phyloP scores from a whole-genome alignment of 1,284 basidiomycete species.

The Meripilus lineatus region DNA sequence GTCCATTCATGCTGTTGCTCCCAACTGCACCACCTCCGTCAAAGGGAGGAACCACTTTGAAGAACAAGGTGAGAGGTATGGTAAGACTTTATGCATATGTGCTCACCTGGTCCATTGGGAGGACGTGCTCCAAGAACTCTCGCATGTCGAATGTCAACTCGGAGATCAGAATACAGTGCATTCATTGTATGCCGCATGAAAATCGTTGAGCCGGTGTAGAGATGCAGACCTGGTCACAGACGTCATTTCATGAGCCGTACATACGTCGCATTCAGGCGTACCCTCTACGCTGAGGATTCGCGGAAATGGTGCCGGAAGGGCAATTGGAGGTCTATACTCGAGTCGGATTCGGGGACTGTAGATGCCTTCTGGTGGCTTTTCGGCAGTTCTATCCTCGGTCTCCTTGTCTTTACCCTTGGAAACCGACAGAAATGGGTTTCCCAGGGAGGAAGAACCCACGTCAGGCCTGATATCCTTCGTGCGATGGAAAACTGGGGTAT shows the following conservation, averaged over 20 bases:
- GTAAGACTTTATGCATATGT: no score
- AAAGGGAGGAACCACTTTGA: neutral
- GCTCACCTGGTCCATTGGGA: constrained; percentile 1
- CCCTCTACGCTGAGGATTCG: constrained; percentile 65
- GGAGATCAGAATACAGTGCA: constrained; percentile 64
- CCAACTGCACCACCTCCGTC: neutral
- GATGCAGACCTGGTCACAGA: constrained; percentile 45
- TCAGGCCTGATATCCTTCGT: no score
- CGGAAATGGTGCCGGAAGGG: constrained; percentile 65
- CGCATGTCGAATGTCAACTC: constrained; percentile 44
- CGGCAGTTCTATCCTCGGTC: constrained; percentile 4
- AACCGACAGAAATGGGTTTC: neutral
- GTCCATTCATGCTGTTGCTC: neutral
- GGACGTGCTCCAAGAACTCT: constrained; percentile 23
- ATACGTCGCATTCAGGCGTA: constrained; percentile 22
- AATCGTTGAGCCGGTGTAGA: constrained; percentile 66
- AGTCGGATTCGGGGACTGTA: constrained; percentile 30
- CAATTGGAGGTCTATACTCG: constrained; percentile 58
- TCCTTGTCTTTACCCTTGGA: constrained; percentile 5
- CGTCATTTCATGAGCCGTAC: neutral
- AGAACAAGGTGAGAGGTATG: no score
- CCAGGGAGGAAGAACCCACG: neutral
- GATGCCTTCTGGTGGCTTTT: constrained; percentile 19
- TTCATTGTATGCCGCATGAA: constrained; percentile 70
- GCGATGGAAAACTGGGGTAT: constrained; percentile 27